Conservation (phyloP, 805 yeast species). For the Kodamaea kakaduensis region DNA sequence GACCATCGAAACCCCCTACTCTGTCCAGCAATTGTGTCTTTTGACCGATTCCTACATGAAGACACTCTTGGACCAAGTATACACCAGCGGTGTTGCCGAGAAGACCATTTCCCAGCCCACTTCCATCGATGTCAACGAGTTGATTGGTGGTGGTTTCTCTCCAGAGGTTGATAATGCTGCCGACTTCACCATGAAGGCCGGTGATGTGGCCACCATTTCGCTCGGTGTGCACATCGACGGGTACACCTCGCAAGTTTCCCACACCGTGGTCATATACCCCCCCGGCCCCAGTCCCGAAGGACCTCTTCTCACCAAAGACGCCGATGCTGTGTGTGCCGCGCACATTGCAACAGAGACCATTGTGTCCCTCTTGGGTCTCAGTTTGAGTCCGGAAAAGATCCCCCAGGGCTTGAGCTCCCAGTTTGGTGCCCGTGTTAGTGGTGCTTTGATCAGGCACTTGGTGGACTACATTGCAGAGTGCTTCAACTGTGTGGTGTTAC, state of each 20-base stretch:
- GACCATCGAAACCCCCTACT: conserved; percentile 36
- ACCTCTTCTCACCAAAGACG: conserved; percentile 78
- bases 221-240: conserved; percentile 95
- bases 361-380: conserved; percentile 67
- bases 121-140: conserved; percentile 76
- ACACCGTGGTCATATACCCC: conserved; percentile 82
- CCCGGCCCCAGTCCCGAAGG: conserved; percentile 60
- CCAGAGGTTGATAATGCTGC: conserved; percentile 73
- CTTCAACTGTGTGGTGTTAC: conserved; percentile 81
- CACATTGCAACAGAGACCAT: conserved; percentile 87
- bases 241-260: conserved; percentile 81
- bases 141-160: conserved; percentile 64
- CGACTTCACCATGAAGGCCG: conserved; percentile 51
- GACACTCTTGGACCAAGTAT: conserved; percentile 55
- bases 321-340: conserved; percentile 87
- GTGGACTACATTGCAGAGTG: conserved; percentile 86
- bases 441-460: conserved; percentile 62
- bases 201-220: conserved; percentile 81
- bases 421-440: conserved; percentile 50
- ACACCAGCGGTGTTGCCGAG: conserved; percentile 64
- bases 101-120: conserved; percentile 95
- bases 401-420: conserved; percentile 47
- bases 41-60: conserved; percentile 74
- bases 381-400: conserved; percentile 70
- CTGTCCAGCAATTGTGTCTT: conserved; percentile 71